Percentiles rank a stretch among this genome's conserved stretches.
Conservation (phyloP, 805 yeast species). For the Deakozyma indianensis region DNA sequence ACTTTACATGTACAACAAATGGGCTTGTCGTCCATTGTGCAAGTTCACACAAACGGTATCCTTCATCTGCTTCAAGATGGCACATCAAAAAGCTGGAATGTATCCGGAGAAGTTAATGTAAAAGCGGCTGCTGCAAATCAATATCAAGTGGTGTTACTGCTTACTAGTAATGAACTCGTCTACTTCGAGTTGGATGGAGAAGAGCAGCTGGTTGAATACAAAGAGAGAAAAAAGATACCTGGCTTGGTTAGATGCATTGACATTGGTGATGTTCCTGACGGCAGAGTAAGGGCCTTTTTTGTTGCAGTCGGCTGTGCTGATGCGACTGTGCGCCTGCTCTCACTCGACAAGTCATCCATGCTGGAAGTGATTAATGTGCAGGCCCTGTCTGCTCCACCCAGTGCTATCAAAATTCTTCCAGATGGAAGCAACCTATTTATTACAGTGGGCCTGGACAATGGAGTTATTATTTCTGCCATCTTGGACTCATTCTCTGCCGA, state of each 20-base stretch:
- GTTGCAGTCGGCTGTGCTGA: slow-evolving; percentile 64
- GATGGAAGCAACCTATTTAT: slow-evolving; percentile 22
- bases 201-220: slow-evolving; percentile 58
- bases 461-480: slow-evolving; percentile 54
- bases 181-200: slow-evolving; percentile 68
- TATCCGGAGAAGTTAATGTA: slow-evolving; percentile 64
- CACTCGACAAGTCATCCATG: slow-evolving; percentile 44
- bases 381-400: slow-evolving; percentile 41
- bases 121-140: slow-evolving; percentile 45
- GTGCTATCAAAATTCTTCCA: slow-evolving; percentile 23
- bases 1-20: slow-evolving; percentile 61
- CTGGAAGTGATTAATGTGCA: slow-evolving; percentile 52
- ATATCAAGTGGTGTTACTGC: slow-evolving; percentile 53
- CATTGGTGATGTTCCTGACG: slow-evolving; percentile 34
- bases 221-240: slow-evolving; percentile 39
- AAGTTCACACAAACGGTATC: slow-evolving; percentile 58
- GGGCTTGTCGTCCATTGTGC: slow-evolving; percentile 50
- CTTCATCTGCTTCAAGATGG: slow-evolving; percentile 33
- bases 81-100: slow-evolving; percentile 48
- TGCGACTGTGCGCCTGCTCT: slow-evolving; percentile 51
- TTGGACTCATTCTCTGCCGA: slow-evolving; percentile 49
- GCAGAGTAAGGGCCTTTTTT: slow-evolving; percentile 35
- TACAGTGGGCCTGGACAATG: slow-evolving; percentile 75
- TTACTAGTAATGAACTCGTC: slow-evolving; percentile 60
- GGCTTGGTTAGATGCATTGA: slow-evolving; percentile 15